Evolutionary conservation across 768 basidiomycete species (phyloP).

Genomic region (Punctularia strigosozonata): DNA sequence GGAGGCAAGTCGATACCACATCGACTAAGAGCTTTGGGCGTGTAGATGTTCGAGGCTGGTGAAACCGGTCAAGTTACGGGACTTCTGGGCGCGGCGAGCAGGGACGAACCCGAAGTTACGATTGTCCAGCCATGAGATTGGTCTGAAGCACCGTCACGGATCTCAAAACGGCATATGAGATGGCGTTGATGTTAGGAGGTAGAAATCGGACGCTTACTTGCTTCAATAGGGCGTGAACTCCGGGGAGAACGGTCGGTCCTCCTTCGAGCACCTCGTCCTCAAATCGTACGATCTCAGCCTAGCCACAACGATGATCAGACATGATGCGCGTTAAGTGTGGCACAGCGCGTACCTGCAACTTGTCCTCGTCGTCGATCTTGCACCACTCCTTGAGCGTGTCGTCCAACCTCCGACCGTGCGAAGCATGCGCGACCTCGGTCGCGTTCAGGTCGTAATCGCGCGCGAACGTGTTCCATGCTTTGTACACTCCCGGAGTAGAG

Average conservation of each 20-base stretch:
- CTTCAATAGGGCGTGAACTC: constrained; percentile 43
- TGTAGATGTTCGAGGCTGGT: constrained; percentile 64
- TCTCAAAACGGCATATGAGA: constrained; percentile 5
- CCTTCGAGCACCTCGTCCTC: constrained; percentile 63
- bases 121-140: constrained; percentile 60
- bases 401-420: constrained; percentile 66
- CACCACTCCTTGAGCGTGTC: constrained; percentile 71
- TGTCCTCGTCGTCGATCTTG: constrained; percentile 41
- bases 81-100: not conserved
- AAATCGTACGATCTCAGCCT: constrained; percentile 67
- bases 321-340: not conserved
- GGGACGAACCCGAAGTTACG: constrained; percentile 57
- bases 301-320: not conserved
- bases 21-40: constrained; percentile 51
- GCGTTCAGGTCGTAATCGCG: constrained; percentile 45
- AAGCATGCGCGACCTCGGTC: constrained; percentile 35
- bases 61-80: not conserved
- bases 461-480: constrained; percentile 65
- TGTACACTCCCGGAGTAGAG: constrained; percentile 74
- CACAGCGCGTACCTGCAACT: constrained; percentile 36
- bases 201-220: constrained; percentile 25
- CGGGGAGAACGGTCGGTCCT: constrained; percentile 55
- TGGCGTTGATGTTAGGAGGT: constrained; percentile 2
- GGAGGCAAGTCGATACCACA: constrained; percentile 49
- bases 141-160: constrained; percentile 10